Base-by-base conservation (phyloP, 495 filamentous ascomycete species). In the Aspergillus incahuasiensis region DNA sequence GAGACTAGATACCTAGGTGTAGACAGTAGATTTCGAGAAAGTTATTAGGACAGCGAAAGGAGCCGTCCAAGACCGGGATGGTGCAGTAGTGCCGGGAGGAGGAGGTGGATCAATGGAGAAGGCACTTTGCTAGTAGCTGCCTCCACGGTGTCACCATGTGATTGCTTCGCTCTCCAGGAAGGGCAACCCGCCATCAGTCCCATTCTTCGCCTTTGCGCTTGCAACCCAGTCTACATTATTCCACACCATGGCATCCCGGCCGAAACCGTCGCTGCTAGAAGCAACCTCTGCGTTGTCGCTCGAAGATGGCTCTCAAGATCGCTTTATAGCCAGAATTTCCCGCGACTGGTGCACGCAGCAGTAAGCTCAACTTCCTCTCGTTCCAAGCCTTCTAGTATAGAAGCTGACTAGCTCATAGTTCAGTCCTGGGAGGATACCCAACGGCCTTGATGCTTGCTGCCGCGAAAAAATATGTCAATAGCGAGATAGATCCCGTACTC, bases 351-450 rank as follows among this genome's bases (percentile, higher is more conserved):
- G 53, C 19, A 60, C 57, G 5, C 61, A 63, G 46, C 61, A 60
- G 61, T 63, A 58, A 48, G 61, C 59, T 16, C 16, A 30, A 19
- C 20, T 22, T n/a, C 15, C 42, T n/a, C 28, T 21, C 16, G 35
- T 6, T 3, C 38, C n/a, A 40, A 13, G 5, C 15, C 32, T 34
- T 11, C 40, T 15, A 43, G 25, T 28, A 28, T 3, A 4, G 25
- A 49, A 54, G 39, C 56, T 56, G 13, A 35, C 32, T 12, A 5
- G 12, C 44, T 38, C 32, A 42, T 20, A 66, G 63, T 54, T 62
- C 63, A 34, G 55, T 63, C 15, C 42, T 66, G 50, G 63, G 63
- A 9, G 63, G 63, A 3, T 63, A 57, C 22, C 54, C 57, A n/a
- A 55, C 49, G 22, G 56, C 60, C 5, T 30, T 63, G 32, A 61